phyloP scores from a whole-genome alignment of 2,329 filamentous ascomycete species.

The Colletotrichum orchidophilum region DNA sequence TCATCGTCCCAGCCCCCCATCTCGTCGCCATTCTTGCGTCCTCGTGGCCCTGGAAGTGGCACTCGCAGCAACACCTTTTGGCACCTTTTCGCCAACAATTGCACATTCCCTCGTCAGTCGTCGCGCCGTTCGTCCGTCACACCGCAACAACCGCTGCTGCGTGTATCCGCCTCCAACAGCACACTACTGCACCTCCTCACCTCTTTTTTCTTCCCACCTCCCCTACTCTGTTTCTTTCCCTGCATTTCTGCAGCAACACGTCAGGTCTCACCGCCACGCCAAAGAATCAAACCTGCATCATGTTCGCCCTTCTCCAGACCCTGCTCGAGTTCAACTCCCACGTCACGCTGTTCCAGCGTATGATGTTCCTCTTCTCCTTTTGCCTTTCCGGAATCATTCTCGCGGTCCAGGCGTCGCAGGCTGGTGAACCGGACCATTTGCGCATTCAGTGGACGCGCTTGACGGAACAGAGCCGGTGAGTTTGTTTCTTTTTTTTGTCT shows the following conservation, averaged over 20 bases:
- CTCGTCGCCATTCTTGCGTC: not conserved
- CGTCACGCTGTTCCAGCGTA: slow-evolving; percentile 33
- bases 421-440: slow-evolving; percentile 21
- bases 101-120: not conserved
- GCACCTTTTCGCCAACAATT: too few relatives aligned
- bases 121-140: slow-evolving; percentile 9
- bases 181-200: slow-evolving; percentile 7
- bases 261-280: slow-evolving; percentile 3
- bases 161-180: not conserved
- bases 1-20: not conserved
- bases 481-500: not conserved
- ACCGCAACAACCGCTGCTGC: slow-evolving; percentile 11
- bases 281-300: not conserved
- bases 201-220: not conserved
- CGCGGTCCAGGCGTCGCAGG: slow-evolving; percentile 36
- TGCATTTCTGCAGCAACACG: not conserved
- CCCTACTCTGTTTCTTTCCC: not conserved
- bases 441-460: slow-evolving; percentile 35
- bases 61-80: not conserved
- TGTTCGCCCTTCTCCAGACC: slow-evolving; percentile 12
- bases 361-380: slow-evolving; percentile 35
- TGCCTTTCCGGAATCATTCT: slow-evolving; percentile 36
- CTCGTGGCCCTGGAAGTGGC: slow-evolving; percentile 1
- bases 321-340: slow-evolving; percentile 32
- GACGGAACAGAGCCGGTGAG: slow-evolving; percentile 35